A percentile compares a stretch with the other conserved stretches of the same genome.
Conservation (phyloP, 331 rosid genomes). For the Rosa hybrid region DNA sequence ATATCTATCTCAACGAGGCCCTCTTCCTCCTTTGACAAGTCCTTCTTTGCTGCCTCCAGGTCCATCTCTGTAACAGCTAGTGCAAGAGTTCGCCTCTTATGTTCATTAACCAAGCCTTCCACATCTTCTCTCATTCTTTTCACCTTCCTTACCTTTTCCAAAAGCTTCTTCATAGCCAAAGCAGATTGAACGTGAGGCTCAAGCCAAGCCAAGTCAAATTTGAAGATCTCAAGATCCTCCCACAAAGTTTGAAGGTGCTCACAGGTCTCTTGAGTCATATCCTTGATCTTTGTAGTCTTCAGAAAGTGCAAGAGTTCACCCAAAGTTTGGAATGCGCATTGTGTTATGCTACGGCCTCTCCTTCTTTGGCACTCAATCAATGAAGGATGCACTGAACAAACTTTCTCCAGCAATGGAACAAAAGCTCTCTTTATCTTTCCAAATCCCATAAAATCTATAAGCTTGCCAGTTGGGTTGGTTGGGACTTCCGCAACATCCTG, state of each 20-base stretch:
- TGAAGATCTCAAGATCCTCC: not conserved
- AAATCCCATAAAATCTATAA: not conserved
- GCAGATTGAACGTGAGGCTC: slow-evolving; percentile 6
- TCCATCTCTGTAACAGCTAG: slow-evolving; percentile 3
- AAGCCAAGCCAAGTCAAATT: slow-evolving; percentile 10
- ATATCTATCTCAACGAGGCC: not conserved
- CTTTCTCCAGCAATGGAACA: not conserved
- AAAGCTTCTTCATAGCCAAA: not conserved
- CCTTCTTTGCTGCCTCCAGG: not conserved
- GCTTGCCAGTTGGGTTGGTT: not conserved
- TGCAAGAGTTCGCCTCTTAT: not conserved
- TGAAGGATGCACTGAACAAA: not conserved
- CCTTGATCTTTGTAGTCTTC: not conserved
- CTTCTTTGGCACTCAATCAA: not conserved
- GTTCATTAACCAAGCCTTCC: not conserved
- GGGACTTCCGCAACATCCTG: not conserved
- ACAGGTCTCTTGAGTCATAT: not conserved
- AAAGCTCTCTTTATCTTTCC: not conserved
- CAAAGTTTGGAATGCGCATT: not conserved
- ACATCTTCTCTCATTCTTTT: slow-evolving; percentile 1
- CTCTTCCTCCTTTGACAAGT: not conserved
- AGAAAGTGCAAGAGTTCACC: not conserved
- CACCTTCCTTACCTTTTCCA: not conserved
- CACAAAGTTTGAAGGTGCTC: not conserved
- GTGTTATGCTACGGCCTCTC: not conserved